These are phyloP conservation scores for Bruguiera sexangula DNA, from an alignment of 345 rosid species.

Conservation along the genomic window DNA sequence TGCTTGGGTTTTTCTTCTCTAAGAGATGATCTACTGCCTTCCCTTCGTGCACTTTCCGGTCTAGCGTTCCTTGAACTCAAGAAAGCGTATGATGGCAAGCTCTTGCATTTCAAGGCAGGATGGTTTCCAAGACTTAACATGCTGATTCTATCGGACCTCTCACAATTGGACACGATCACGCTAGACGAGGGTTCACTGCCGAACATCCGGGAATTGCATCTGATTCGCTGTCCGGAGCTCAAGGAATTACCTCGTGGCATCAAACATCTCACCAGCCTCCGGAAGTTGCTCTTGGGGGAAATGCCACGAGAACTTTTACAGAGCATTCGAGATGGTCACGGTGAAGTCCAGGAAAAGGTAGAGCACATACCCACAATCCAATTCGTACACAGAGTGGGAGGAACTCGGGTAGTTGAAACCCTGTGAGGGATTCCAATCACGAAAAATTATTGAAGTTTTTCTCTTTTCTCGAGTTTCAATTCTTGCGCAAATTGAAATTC, in stretches of 20 bases:
- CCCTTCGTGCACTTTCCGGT: constrained; percentile 17
- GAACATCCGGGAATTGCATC: constrained; percentile 21
- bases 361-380: constrained; percentile 19
- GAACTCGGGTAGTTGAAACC: constrained; percentile 16
- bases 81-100: constrained; percentile 19
- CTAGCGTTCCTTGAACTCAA: constrained; percentile 25
- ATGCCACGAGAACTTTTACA: constrained; percentile 17
- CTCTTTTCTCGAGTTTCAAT: background rate
- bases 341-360: constrained; percentile 18
- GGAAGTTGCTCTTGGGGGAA: constrained; percentile 26
- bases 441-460: background rate
- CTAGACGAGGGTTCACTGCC: constrained; percentile 25
- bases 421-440: constrained; percentile 8
- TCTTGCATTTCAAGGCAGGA: constrained; percentile 24
- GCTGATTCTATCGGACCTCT: constrained; percentile 18
- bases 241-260: constrained; percentile 19
- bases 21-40: constrained; percentile 17
- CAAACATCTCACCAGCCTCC: constrained; percentile 17
- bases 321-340: background rate
- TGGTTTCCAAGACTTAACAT: constrained; percentile 24
- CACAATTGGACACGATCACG: constrained; percentile 7
- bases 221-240: constrained; percentile 18
- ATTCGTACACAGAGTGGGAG: constrained; percentile 5
- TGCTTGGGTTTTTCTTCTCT: constrained; percentile 18
- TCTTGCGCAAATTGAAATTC: too few relatives aligned